These are phyloP conservation scores for Penicillium canariense DNA, from an alignment of 495 filamentous ascomycete genomes.

Conservation along the genomic window DNA sequence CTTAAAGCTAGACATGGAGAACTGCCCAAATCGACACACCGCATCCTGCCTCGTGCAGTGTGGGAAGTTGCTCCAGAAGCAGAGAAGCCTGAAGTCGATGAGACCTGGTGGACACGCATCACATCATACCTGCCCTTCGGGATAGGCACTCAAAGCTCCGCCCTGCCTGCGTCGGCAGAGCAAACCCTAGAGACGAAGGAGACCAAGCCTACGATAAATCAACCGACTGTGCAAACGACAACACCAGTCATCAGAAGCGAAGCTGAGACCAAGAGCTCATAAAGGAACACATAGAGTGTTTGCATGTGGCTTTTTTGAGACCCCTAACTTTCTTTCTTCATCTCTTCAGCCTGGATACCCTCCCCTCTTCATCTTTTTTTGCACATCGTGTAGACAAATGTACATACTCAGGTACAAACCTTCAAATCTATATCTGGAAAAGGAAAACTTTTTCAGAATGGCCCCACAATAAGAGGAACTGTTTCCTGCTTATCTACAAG, in stretches of 20 bases:
- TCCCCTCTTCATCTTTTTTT: neutral
- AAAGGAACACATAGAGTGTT: neutral
- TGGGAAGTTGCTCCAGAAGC: conserved; percentile 44
- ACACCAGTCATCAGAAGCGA: neutral
- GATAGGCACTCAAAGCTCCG: neutral
- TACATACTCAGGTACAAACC: neutral
- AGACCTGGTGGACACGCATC: conserved; percentile 35
- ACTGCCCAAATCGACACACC: conserved; percentile 22
- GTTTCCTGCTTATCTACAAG: no score
- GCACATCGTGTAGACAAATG: neutral
- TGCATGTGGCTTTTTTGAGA: neutral
- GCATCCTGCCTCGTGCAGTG: conserved; percentile 46
- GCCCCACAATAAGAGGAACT: no score
- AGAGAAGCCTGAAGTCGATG: conserved; percentile 21
- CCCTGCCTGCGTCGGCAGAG: neutral
- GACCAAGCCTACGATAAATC: neutral
- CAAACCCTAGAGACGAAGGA: neutral
- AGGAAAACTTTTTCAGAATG: neutral
- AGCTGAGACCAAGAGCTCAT: neutral
- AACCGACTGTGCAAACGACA: neutral
- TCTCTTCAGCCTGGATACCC: neutral
- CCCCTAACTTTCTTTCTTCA: neutral
- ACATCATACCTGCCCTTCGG: conserved; percentile 34
- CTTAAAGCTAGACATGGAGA: conserved; percentile 48
- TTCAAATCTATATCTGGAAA: no score